Evolutionary conservation across 805 yeast genomes (phyloP).

Genomic region (Scheffersomyces ergatensis): DNA sequence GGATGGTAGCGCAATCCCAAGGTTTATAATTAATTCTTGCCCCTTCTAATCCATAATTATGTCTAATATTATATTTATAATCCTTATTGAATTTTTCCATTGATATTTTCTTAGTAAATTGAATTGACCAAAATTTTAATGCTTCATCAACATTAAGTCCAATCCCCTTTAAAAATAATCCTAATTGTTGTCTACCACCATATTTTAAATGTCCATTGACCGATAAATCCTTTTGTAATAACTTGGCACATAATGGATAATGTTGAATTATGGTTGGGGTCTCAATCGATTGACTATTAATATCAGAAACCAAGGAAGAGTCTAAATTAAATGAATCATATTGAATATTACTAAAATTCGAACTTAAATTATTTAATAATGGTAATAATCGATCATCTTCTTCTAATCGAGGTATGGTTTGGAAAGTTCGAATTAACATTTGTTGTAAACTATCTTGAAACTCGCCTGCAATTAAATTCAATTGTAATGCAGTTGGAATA

Average conservation of each 20-base stretch:
- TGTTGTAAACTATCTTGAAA: constrained; percentile 52
- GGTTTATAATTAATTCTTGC: constrained; percentile 82
- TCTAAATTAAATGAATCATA: constrained; percentile 48
- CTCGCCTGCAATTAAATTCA: constrained; percentile 66
- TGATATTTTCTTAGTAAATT: constrained; percentile 54
- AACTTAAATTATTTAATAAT: constrained; percentile 72
- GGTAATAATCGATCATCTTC: constrained; percentile 91
- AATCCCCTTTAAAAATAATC: constrained; percentile 82
- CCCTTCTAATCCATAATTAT: constrained; percentile 90
- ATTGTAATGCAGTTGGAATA: constrained; percentile 79
- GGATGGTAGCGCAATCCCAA: constrained; percentile 76
- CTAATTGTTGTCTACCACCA: constrained; percentile 81
- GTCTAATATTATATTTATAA: constrained; percentile 84
- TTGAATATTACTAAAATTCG: constrained; percentile 41
- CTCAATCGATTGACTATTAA: constrained; percentile 63
- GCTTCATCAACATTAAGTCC: constrained; percentile 90
- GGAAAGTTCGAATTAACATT: constrained; percentile 66
- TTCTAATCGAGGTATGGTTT: constrained; percentile 77
- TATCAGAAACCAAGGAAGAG: constrained; percentile 32
- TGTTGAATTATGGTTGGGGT: constrained; percentile 53
- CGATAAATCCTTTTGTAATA: constrained; percentile 60
- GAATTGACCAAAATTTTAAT: constrained; percentile 74
- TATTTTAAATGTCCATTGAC: constrained; percentile 73
- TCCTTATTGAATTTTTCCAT: constrained; percentile 82
- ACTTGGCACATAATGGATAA: constrained; percentile 80